These are phyloP conservation scores for Amauroascus verrucosus DNA, from an alignment of 2,329 filamentous ascomycete genomes.

Conservation along the genomic window DNA sequence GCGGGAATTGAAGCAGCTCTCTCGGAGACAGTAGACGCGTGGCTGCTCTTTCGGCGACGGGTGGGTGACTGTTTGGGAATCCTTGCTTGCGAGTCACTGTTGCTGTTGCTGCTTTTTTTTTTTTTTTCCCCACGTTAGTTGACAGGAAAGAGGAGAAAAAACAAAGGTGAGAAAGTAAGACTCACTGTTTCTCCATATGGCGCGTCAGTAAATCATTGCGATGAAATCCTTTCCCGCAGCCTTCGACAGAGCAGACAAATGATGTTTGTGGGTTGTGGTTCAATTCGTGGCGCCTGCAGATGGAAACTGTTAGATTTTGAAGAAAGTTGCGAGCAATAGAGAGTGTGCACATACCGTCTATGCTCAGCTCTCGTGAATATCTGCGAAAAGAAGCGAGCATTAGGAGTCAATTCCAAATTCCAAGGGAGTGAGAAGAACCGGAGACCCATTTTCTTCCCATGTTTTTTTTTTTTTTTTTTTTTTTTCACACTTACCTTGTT, in stretches of 20 bases:
- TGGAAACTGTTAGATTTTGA: neutral
- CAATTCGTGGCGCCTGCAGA: conserved; percentile 38
- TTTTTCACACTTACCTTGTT: conserved; percentile 33
- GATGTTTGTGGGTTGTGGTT: conserved; percentile 42
- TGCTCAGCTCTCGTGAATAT: conserved; percentile 44
- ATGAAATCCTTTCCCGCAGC: conserved; percentile 41
- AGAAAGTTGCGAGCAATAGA: neutral
- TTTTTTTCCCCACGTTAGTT: too few relatives aligned
- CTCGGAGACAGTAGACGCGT: conserved; percentile 8
- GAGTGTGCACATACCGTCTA: conserved; percentile 25
- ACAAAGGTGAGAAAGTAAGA: neutral
- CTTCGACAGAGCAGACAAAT: conserved; percentile 35
- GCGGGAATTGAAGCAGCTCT: neutral
- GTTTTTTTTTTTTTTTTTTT: neutral
- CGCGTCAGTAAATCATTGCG: conserved; percentile 39
- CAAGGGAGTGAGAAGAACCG: neutral
- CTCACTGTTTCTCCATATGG: conserved; percentile 43
- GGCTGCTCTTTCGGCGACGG: conserved; percentile 13
- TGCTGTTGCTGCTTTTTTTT: too few relatives aligned
- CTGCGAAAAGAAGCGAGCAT: conserved; percentile 21
- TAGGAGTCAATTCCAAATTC: neutral
- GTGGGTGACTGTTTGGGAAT: conserved; percentile 5
- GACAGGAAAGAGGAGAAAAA: neutral
- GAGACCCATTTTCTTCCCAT: neutral
- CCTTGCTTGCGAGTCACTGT: conserved; percentile 7